Percentiles rank a stretch among this genome's conserved stretches.
Evolutionary conservation across 148 eudicot genomes (phyloP).

Genomic region (Chenopodium suecicum): DNA sequence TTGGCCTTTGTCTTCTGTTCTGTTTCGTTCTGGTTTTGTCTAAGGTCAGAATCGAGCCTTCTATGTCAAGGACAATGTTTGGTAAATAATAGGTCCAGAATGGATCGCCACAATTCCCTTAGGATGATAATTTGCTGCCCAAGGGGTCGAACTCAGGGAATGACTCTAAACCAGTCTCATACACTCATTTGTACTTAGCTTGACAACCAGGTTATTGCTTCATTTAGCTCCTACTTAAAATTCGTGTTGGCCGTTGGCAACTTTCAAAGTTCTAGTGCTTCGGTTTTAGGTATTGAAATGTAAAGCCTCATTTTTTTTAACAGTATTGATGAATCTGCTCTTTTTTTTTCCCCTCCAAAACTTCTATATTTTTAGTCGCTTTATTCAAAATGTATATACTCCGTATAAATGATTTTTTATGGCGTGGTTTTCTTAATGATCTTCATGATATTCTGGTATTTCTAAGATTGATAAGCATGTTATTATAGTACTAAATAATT

Average conservation of each 20-base stretch:
- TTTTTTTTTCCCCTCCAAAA: background rate
- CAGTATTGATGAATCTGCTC: background rate
- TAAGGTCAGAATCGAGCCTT: background rate
- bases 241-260: background rate
- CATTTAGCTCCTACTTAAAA: background rate
- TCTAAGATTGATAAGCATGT: too few relatives aligned
- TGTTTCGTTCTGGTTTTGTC: background rate
- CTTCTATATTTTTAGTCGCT: background rate
- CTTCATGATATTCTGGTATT: too few relatives aligned
- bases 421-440: too few relatives aligned
- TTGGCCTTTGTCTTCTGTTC: background rate
- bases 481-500: too few relatives aligned
- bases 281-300: background rate
- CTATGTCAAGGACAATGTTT: background rate
- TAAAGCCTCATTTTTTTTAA: background rate
- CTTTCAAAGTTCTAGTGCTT: background rate
- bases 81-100: background rate
- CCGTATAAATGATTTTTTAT: too few relatives aligned
- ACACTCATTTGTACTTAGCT: background rate
- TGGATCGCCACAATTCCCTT: background rate
- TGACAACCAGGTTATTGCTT: background rate
- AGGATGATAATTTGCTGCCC: background rate
- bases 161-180: background rate
- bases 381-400: background rate
- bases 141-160: background rate